Conservation (phyloP, 805 yeast species). For the Ogataea ganodermae region DNA sequence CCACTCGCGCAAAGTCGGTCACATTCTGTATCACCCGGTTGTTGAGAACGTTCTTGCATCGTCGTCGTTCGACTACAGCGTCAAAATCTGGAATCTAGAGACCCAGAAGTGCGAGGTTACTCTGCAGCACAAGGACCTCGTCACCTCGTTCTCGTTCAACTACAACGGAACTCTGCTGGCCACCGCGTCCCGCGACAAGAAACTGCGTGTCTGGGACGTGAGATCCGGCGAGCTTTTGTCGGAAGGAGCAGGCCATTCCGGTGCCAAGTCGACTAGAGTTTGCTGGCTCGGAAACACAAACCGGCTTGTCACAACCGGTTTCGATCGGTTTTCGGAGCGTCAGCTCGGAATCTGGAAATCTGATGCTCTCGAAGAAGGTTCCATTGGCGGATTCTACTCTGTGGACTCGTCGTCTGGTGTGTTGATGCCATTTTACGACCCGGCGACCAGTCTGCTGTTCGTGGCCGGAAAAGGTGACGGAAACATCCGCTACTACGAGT, state of each 20-base stretch:
- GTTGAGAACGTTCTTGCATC: constrained; percentile 88
- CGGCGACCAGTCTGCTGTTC: constrained; percentile 73
- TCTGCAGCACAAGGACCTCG: constrained; percentile 83
- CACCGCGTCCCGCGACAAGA: constrained; percentile 89
- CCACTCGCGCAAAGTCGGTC: constrained; percentile 94
- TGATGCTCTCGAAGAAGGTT: constrained; percentile 69
- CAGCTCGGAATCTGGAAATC: constrained; percentile 95
- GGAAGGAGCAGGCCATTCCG: constrained; percentile 89
- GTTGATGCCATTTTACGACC: constrained; percentile 88
- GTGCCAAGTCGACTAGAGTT: constrained; percentile 88
- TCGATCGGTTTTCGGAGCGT: constrained; percentile 88
- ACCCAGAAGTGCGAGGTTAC: constrained; percentile 71
- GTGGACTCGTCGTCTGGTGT: constrained; percentile 93
- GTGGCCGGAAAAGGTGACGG: constrained; percentile 99
- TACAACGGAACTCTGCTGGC: constrained; percentile 86
- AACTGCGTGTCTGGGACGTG: constrained; percentile 88
- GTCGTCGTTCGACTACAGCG: constrained; percentile 85
- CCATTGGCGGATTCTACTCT: constrained; percentile 84
- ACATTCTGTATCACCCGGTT: constrained; percentile 83
- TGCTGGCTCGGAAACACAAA: constrained; percentile 89
- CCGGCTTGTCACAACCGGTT: constrained; percentile 90
- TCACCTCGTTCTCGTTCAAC: constrained; percentile 90
- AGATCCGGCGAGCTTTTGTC: constrained; percentile 70
- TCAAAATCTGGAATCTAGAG: constrained; percentile 87
- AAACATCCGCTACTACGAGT: constrained; percentile 91